Conservation (phyloP, 2,329 filamentous ascomycete genomes). For the Alternaria triticimaculans region DNA sequence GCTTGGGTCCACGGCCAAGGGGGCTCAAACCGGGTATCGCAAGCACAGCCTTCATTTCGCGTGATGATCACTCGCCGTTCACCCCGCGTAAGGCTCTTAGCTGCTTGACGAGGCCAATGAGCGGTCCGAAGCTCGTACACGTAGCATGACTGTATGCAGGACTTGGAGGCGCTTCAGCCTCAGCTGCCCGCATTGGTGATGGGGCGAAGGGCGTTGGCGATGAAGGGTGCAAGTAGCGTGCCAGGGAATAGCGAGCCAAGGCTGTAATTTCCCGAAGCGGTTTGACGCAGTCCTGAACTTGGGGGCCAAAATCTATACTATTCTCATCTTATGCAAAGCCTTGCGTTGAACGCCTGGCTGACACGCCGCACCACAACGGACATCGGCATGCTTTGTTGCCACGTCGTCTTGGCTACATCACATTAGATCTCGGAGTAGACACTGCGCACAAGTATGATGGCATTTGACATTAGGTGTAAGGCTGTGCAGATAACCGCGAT, state of each 20-base stretch:
- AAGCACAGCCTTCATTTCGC: conserved; percentile 29
- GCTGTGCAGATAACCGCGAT: conserved; percentile 26
- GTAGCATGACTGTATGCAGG: not conserved
- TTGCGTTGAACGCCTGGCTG: not conserved
- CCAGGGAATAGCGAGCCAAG: conserved; percentile 36
- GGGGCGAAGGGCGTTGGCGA: not conserved
- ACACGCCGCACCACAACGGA: not conserved
- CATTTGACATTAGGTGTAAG: conserved; percentile 4
- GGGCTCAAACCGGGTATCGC: conserved; percentile 11
- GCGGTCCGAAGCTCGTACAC: not conserved
- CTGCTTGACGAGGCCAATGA: conserved; percentile 15
- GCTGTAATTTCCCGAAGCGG: conserved; percentile 17
- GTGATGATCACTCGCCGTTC: conserved; percentile 14
- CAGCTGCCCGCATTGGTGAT: conserved; percentile 9
- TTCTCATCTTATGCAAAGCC: not conserved
- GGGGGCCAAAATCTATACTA: conserved; percentile 15
- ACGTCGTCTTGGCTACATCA: not conserved
- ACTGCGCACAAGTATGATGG: not conserved
- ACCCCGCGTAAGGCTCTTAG: conserved; percentile 6
- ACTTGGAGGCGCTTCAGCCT: conserved; percentile 17
- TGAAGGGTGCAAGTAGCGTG: conserved; percentile 10
- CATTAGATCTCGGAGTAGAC: not conserved
- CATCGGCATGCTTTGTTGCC: not conserved
- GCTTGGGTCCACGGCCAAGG: conserved; percentile 14
- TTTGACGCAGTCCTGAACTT: conserved; percentile 1